A percentile compares a stretch with the other conserved stretches of the same genome.
Conservation (phyloP, 148 eudicot genomes). For the Euryodendron excelsum region DNA sequence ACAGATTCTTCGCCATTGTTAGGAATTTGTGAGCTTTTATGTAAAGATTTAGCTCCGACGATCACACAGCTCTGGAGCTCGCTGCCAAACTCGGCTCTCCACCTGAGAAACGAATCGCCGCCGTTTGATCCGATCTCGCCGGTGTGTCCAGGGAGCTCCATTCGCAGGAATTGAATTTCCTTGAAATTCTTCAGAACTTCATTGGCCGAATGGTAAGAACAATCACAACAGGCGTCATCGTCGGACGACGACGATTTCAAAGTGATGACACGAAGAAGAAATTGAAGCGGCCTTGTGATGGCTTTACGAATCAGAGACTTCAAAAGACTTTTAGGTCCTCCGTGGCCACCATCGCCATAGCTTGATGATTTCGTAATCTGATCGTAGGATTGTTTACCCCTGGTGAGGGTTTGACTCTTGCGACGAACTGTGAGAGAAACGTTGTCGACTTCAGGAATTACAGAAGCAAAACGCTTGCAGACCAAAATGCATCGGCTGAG, state of each 20-base stretch:
- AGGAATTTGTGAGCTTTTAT: not conserved
- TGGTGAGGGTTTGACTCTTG: not conserved
- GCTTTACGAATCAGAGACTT: conserved; percentile 29
- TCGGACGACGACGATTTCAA: not conserved
- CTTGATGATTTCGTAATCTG: conserved; percentile 2
- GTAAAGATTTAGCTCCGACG: conserved; percentile 44
- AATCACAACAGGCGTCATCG: conserved; percentile 11
- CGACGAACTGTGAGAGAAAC: conserved; percentile 24
- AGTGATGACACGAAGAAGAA: not conserved
- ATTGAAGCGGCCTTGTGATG: conserved; percentile 29
- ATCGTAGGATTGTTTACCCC: not conserved
- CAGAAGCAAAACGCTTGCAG: conserved; percentile 45
- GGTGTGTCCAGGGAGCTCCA: conserved; percentile 50
- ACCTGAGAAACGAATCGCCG: conserved; percentile 39
- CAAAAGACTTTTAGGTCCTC: conserved; percentile 13
- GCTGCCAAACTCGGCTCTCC: conserved; percentile 69
- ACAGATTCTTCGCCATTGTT: not conserved
- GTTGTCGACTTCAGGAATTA: conserved; percentile 39
- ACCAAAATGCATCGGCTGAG: conserved; percentile 37
- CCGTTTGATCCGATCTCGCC: conserved; percentile 28
- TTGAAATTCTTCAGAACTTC: conserved; percentile 38
- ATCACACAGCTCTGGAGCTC: conserved; percentile 55
- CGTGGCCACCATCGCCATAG: not conserved
- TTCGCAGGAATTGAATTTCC: conserved; percentile 28
- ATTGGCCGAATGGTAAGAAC: conserved; percentile 13